phyloP scores from a whole-genome alignment of 805 yeast genomes.

The Saturnispora besseyi region DNA sequence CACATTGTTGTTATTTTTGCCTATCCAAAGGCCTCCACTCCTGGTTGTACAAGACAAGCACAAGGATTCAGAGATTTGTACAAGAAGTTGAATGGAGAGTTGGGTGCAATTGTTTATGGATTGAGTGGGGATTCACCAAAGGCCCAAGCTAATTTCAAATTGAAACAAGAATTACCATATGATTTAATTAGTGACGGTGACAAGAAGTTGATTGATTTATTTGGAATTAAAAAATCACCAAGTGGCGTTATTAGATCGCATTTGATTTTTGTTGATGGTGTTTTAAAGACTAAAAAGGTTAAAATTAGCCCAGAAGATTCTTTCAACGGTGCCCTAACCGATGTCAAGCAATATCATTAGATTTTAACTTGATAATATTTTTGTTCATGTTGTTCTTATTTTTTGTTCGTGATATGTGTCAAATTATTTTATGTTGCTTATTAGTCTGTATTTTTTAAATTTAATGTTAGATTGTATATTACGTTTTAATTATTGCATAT shows the following conservation, averaged over 20 bases:
- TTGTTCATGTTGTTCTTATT: not conserved
- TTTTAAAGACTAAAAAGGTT: slow-evolving; percentile 43
- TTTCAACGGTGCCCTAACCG: slow-evolving; percentile 47
- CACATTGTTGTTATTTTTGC: slow-evolving; percentile 53
- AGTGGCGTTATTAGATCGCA: slow-evolving; percentile 79
- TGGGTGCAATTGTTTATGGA: slow-evolving; percentile 62
- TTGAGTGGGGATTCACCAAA: slow-evolving; percentile 74
- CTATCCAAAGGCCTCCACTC: slow-evolving; percentile 89
- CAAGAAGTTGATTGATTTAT: slow-evolving; percentile 52
- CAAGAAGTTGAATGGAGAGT: slow-evolving; percentile 33
- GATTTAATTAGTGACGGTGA: slow-evolving; percentile 70
- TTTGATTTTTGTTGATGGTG: slow-evolving; percentile 79
- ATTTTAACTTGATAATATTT: not conserved
- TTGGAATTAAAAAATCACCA: slow-evolving; percentile 81
- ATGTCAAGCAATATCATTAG: slow-evolving; percentile 36
- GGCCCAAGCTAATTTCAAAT: slow-evolving; percentile 67
- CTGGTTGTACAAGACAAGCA: slow-evolving; percentile 95
- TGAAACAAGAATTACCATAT: slow-evolving; percentile 65
- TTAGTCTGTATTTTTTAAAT: not conserved
- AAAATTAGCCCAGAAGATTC: slow-evolving; percentile 54
- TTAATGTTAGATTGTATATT: not conserved
- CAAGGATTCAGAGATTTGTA: slow-evolving; percentile 73
- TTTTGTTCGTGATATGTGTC: not conserved
- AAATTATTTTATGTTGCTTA: not conserved
- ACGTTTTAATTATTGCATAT: not conserved